Evolutionary conservation across 352 stramenopile species (phyloP).

Genomic region (Phytophthora foliorum): DNA sequence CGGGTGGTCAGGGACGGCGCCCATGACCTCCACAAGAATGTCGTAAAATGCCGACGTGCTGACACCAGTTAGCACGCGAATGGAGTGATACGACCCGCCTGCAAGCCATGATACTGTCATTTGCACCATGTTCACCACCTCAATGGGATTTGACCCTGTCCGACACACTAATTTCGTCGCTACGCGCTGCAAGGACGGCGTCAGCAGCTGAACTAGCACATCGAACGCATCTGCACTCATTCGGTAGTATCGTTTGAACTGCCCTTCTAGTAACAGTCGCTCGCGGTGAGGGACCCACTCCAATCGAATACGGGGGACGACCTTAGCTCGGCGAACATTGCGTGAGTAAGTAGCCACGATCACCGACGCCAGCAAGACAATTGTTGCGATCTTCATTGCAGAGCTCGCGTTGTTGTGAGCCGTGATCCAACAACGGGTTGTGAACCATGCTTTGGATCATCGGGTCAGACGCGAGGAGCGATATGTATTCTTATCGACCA

Average conservation of each 20-base stretch:
- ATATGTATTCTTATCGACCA: slow-evolving; percentile 11
- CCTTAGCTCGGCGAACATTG: background rate
- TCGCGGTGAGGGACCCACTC: slow-evolving; percentile 7
- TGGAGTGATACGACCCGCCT: background rate
- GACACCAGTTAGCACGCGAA: background rate
- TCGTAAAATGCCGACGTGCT: background rate
- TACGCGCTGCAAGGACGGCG: background rate
- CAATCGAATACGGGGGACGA: background rate
- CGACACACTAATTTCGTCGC: background rate
- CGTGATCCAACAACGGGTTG: too few species aligned
- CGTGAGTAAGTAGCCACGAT: too few species aligned
- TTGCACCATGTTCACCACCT: too few species aligned
- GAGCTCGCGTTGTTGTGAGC: too few species aligned
- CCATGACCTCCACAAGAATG: slow-evolving; percentile 1
- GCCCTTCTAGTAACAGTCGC: background rate
- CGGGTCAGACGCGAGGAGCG: background rate
- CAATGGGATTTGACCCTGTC: too few species aligned
- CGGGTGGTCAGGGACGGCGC: background rate
- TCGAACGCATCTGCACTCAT: slow-evolving; percentile 5
- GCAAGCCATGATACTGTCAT: too few species aligned
- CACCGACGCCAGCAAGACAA: too few species aligned
- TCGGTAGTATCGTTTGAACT: slow-evolving; percentile 11
- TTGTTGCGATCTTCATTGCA: too few species aligned
- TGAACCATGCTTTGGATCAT: too few species aligned
- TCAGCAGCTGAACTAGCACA: background rate